Evolutionary conservation across 306 rosid species (phyloP).

Genomic region (Ziziphus jujuba): DNA sequence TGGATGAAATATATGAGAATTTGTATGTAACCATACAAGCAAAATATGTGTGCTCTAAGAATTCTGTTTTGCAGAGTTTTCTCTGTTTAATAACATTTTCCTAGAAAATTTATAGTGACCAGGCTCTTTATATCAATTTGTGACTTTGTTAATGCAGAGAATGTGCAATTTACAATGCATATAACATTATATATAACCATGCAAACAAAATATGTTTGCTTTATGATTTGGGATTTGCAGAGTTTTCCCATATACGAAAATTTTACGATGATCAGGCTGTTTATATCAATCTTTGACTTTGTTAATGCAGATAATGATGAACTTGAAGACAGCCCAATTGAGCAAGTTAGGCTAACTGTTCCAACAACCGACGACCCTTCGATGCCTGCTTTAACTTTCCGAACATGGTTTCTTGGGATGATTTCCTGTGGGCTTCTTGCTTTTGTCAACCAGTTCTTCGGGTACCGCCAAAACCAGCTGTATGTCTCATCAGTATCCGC

Average conservation of each 20-base stretch:
- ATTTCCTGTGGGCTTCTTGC: slow-evolving; percentile 62
- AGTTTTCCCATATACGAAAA: no score
- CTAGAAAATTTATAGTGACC: no score
- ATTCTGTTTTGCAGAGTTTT: no score
- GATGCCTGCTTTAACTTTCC: slow-evolving; percentile 63
- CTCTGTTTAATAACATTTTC: no score
- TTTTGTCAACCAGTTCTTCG: slow-evolving; percentile 73
- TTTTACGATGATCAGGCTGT: no score
- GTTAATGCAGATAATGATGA: slow-evolving; percentile 37
- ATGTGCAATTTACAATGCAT: not conserved
- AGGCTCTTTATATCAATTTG: not conserved
- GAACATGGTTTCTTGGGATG: slow-evolving; percentile 81
- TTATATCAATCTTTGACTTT: not conserved
- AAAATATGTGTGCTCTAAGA: no score
- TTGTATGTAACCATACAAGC: no score
- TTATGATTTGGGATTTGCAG: no score
- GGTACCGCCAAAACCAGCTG: slow-evolving; percentile 59
- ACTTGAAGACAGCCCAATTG: slow-evolving; percentile 68
- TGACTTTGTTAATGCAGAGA: slow-evolving; percentile 25
- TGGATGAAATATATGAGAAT: no score
- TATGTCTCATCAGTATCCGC: slow-evolving; percentile 58
- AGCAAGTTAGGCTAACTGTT: slow-evolving; percentile 81
- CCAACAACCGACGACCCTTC: slow-evolving; percentile 63
- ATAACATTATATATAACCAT: no score
- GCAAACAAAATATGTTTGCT: no score